Conservation (phyloP, 2,329 filamentous ascomycete genomes). For the Cryphonectria japonica region DNA sequence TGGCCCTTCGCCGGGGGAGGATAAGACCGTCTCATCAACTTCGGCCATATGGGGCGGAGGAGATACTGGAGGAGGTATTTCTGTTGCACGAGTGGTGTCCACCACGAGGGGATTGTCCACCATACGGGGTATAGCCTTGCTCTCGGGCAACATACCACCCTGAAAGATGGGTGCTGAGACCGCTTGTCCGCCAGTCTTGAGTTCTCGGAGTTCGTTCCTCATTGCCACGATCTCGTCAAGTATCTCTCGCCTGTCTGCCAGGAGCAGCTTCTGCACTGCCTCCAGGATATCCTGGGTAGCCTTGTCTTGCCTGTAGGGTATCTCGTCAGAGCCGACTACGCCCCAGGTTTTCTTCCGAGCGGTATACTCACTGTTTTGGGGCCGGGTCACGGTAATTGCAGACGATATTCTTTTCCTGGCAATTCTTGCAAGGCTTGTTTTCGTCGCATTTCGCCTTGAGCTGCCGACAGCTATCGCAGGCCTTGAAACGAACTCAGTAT, state of each 20-base stretch:
- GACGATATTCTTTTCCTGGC: constrained; percentile 80
- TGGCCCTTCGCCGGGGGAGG: constrained; percentile 20
- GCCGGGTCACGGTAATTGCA: constrained; percentile 92
- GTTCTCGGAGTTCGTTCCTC: constrained; percentile 30
- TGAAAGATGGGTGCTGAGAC: constrained; percentile 19
- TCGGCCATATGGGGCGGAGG: constrained; percentile 13
- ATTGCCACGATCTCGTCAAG: constrained; percentile 43
- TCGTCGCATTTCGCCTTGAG: constrained; percentile 94
- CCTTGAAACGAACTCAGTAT: constrained; percentile 51
- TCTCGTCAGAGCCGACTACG: constrained; percentile 4
- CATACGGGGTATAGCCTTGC: constrained; percentile 9
- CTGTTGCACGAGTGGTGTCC: not conserved
- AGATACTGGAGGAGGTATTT: not conserved
- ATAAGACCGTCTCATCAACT: constrained; percentile 15
- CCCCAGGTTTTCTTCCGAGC: not conserved
- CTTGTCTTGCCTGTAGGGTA: constrained; percentile 57
- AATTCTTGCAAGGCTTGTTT: constrained; percentile 80
- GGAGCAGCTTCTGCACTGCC: constrained; percentile 48
- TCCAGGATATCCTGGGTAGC: constrained; percentile 64
- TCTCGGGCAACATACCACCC: not conserved
- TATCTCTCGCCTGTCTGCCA: constrained; percentile 28
- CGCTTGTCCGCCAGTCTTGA: constrained; percentile 14
- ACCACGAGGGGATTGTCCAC: not conserved
- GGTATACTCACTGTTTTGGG: constrained; percentile 76
- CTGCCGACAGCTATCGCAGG: constrained; percentile 86